Percentiles rank a stretch among this genome's conserved stretches.
phyloP scores from a whole-genome alignment of 176 grass and related monocot species.

The Thinopyrum elongatum region DNA sequence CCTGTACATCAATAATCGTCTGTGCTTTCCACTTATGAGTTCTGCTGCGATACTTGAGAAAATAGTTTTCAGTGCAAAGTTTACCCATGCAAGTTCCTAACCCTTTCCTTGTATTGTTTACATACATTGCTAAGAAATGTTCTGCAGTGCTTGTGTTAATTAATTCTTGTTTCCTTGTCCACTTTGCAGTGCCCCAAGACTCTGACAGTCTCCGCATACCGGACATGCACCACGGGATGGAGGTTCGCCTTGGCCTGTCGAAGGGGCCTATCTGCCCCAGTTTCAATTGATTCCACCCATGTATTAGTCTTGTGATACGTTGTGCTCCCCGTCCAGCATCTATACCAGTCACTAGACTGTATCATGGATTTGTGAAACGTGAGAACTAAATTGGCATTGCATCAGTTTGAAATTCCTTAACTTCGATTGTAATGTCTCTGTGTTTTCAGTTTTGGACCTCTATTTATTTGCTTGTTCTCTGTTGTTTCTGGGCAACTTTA shows the following conservation, averaged over 20 bases:
- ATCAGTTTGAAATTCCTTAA: background rate
- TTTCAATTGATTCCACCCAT: constrained; percentile 43
- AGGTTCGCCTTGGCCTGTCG: constrained; percentile 82
- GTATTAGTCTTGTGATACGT: background rate
- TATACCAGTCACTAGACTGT: background rate
- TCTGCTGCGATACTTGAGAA: background rate
- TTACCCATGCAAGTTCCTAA: background rate
- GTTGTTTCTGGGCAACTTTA: background rate
- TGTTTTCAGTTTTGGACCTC: background rate
- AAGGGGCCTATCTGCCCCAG: constrained; percentile 69
- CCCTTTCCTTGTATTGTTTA: background rate
- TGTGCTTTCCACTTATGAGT: background rate
- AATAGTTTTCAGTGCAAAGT: background rate
- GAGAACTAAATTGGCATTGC: constrained; percentile 7
- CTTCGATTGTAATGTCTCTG: background rate
- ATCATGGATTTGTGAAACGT: constrained; percentile 21
- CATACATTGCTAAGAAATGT: background rate
- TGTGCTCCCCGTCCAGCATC: constrained; percentile 4
- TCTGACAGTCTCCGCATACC: constrained; percentile 62
- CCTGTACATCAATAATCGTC: background rate
- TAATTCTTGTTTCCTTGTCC: background rate
- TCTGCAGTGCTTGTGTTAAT: background rate
- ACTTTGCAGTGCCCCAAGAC: constrained; percentile 74
- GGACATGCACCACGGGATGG: constrained; percentile 91
- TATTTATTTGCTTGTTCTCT: background rate